phyloP scores from a whole-genome alignment of 1,284 basidiomycete genomes.

The Apiotrichum gracile region DNA sequence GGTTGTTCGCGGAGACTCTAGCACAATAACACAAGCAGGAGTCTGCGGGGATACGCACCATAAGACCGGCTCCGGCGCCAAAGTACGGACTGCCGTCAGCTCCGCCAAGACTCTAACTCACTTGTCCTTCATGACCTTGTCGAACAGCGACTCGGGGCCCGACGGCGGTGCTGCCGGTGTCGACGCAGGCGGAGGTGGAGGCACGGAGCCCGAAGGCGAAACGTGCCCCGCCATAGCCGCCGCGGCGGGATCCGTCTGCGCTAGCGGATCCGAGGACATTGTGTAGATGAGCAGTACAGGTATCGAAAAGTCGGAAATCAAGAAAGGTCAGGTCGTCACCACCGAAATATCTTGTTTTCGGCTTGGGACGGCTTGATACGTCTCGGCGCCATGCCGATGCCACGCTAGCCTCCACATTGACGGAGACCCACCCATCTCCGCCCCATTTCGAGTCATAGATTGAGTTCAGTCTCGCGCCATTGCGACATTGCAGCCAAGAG shows the following conservation, averaged over 20 bases:
- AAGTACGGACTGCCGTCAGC: conserved; percentile 70
- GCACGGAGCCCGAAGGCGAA: not conserved
- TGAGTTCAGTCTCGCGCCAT: too few relatives aligned
- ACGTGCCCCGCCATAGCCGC: conserved; percentile 1
- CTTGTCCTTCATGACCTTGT: conserved; percentile 40
- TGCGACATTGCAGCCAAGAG: too few relatives aligned
- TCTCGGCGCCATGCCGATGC: too few relatives aligned
- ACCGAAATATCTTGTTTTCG: too few relatives aligned
- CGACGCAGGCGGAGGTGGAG: not conserved
- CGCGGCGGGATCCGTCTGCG: not conserved
- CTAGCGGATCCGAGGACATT: not conserved
- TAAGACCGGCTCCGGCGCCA: conserved; percentile 90
- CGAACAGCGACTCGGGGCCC: conserved; percentile 9
- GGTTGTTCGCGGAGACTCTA: not conserved
- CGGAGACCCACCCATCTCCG: too few relatives aligned
- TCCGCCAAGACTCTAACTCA: conserved; percentile 10
- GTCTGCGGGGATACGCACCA: conserved; percentile 56
- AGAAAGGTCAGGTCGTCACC: too few relatives aligned
- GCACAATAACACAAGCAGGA: not conserved
- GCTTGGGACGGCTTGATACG: too few relatives aligned
- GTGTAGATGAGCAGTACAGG: not conserved
- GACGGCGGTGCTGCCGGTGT: not conserved
- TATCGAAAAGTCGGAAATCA: not conserved
- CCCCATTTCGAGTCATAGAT: too few relatives aligned
- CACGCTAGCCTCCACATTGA: too few relatives aligned